A percentile compares a stretch with the other conserved stretches of the same genome.
Evolutionary conservation across 2,329 filamentous ascomycete genomes (phyloP).

Genomic region (Colletotrichum somersetense): DNA sequence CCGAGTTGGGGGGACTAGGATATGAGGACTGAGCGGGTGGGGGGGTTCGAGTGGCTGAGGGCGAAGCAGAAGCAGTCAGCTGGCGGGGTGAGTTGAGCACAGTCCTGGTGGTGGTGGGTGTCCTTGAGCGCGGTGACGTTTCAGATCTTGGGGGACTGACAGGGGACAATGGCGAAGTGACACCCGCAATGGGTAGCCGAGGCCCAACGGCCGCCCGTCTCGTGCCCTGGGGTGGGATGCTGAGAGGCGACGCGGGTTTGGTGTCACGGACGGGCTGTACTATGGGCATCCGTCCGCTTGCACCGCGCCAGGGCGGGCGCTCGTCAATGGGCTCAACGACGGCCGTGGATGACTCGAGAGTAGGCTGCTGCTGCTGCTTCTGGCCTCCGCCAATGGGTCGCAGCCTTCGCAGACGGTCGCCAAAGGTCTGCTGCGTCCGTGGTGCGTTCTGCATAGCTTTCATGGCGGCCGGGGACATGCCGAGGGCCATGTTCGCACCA

Average conservation of each 20-base stretch:
- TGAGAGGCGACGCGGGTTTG: slow-evolving; percentile 66
- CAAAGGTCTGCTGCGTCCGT: slow-evolving; percentile 52
- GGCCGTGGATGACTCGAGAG: slow-evolving; percentile 43
- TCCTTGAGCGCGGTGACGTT: slow-evolving; percentile 48
- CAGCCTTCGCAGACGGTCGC: slow-evolving; percentile 60
- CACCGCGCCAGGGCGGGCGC: slow-evolving; percentile 77
- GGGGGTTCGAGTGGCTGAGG: slow-evolving; percentile 33
- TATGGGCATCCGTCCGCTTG: slow-evolving; percentile 75
- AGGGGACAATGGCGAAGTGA: slow-evolving; percentile 48
- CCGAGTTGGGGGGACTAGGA: slow-evolving; percentile 52
- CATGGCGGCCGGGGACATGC: slow-evolving; percentile 43
- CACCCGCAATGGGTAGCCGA: slow-evolving; percentile 43
- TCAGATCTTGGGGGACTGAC: slow-evolving; percentile 51
- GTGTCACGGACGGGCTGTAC: slow-evolving; percentile 75
- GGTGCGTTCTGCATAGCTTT: slow-evolving; percentile 43
- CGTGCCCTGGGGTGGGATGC: slow-evolving; percentile 64
- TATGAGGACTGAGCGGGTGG: slow-evolving; percentile 45
- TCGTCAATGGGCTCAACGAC: slow-evolving; percentile 50
- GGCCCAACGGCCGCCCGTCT: slow-evolving; percentile 53
- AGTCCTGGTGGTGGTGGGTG: slow-evolving; percentile 52
- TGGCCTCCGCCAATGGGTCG: slow-evolving; percentile 47
- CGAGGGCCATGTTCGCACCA: slow-evolving; percentile 45
- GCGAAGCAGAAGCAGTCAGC: slow-evolving; percentile 45
- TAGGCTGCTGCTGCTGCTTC: slow-evolving; percentile 25
- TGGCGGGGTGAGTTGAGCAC: slow-evolving; percentile 43